phyloP scores from a whole-genome alignment of 139 green algal species.

The Chlamydomonas sp. region DNA sequence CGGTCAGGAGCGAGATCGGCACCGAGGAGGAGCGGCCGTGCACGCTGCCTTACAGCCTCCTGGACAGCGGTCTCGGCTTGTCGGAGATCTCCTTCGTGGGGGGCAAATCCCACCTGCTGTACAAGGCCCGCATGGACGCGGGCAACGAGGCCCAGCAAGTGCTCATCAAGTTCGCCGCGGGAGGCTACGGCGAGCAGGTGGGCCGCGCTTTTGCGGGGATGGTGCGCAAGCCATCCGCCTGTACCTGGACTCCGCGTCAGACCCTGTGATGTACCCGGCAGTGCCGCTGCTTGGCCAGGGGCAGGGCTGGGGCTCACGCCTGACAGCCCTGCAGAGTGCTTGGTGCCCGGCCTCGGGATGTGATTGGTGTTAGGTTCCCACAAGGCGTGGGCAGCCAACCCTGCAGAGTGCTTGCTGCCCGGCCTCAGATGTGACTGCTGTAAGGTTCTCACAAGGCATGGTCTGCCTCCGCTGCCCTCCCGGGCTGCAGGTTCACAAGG shows the following conservation, averaged over 20 bases:
- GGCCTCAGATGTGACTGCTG: no score
- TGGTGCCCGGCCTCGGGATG: no score
- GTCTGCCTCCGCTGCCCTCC: not conserved
- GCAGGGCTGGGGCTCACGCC: no score
- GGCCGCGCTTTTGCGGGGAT: not conserved
- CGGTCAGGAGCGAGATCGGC: no score
- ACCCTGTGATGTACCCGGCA: not conserved
- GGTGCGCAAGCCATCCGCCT: not conserved
- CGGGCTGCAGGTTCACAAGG: not conserved
- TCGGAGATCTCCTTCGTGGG: not conserved
- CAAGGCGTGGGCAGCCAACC: no score
- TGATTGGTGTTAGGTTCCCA: no score
- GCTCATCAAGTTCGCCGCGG: not conserved
- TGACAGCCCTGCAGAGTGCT: no score
- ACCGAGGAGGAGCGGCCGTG: not conserved
- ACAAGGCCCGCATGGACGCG: not conserved
- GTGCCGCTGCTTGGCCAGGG: no score
- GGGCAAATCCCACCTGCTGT: not conserved
- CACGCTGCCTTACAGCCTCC: conserved; percentile 3
- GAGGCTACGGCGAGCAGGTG: not conserved
- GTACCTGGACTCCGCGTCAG: no score
- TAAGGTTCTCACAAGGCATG: not conserved
- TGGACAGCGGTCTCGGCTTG: not conserved
- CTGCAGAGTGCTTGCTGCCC: no score
- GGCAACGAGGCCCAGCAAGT: not conserved